These are phyloP conservation scores for Erodium trifolium DNA, from an alignment of 441 rosid genomes.

Conservation along the genomic window DNA sequence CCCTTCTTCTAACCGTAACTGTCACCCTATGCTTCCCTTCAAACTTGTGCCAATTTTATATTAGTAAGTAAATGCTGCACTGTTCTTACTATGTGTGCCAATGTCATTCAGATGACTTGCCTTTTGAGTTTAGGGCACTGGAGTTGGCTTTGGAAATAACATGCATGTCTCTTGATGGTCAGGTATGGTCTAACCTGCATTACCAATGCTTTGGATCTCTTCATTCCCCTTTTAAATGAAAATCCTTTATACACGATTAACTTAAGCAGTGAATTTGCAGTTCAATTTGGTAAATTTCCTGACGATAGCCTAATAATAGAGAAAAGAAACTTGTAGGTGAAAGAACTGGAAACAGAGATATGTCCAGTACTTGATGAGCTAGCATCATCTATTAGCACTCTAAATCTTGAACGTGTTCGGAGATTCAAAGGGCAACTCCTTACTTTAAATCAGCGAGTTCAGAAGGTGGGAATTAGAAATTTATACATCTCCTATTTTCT, in stretches of 20 bases:
- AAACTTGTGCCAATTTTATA: background rate
- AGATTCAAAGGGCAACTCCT: slow-evolving; percentile 88
- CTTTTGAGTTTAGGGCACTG: slow-evolving; percentile 87
- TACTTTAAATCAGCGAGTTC: slow-evolving; percentile 84
- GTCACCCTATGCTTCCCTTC: background rate
- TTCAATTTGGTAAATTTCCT: background rate
- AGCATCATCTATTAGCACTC: slow-evolving; percentile 71
- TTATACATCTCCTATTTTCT: slow-evolving; percentile 11
- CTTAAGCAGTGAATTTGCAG: background rate
- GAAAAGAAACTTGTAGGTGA: slow-evolving; percentile 39
- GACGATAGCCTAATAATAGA: background rate
- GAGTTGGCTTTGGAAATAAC: slow-evolving; percentile 88
- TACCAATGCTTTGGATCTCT: slow-evolving; percentile 1
- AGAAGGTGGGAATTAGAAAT: slow-evolving; percentile 49
- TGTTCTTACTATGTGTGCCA: slow-evolving; percentile 22
- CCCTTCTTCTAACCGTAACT: background rate
- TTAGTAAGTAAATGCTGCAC: background rate
- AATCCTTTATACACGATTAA: slow-evolving; percentile 5
- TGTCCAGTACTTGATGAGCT: slow-evolving; percentile 87
- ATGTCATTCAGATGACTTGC: slow-evolving; percentile 77
- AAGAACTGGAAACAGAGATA: slow-evolving; percentile 81
- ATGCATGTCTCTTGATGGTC: slow-evolving; percentile 80
- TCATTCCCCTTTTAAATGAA: background rate
- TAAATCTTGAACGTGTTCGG: slow-evolving; percentile 80
- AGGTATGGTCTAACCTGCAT: slow-evolving; percentile 42